Percentiles rank a stretch among this genome's conserved stretches.
Conservation (phyloP, 2,329 filamentous ascomycete genomes). For the Pezicula rhizophila region DNA sequence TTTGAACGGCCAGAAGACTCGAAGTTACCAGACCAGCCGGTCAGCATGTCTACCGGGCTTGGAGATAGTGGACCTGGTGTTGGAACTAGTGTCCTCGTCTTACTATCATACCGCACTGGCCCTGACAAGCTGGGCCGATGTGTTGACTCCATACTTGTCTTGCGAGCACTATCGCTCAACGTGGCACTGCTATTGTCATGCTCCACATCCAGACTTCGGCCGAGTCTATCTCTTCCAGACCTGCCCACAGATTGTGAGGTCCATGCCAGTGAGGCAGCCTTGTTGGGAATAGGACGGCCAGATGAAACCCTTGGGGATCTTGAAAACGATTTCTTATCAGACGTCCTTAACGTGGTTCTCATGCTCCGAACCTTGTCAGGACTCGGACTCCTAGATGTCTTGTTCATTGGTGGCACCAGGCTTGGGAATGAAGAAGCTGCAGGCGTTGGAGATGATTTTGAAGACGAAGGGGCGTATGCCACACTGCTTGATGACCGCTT, state of each 20-base stretch:
- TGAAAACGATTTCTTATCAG: conserved; percentile 32
- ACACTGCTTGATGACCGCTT: conserved; percentile 9
- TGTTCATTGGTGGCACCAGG: conserved; percentile 26
- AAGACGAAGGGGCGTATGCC: conserved; percentile 9
- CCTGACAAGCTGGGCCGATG: conserved; percentile 11
- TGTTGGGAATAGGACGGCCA: conserved; percentile 44
- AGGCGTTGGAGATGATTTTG: conserved; percentile 7
- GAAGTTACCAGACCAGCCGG: conserved; percentile 15
- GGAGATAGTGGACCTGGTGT: conserved; percentile 12
- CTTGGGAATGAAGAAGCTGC: conserved; percentile 11
- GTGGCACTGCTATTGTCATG: conserved; percentile 17
- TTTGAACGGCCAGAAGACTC: conserved; percentile 18
- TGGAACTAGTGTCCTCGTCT: conserved; percentile 25
- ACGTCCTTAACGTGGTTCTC: conserved; percentile 53
- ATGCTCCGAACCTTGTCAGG: conserved; percentile 54
- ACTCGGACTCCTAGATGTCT: conserved; percentile 42
- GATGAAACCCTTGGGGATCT: conserved; percentile 28
- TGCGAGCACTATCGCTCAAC: conserved; percentile 16
- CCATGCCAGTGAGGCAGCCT: conserved; percentile 59
- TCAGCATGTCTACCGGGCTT: conserved; percentile 21
- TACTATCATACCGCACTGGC: conserved; percentile 25
- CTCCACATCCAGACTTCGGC: conserved; percentile 22
- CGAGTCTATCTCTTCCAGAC: conserved; percentile 19
- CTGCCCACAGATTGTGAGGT: conserved; percentile 16
- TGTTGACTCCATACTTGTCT: conserved; percentile 15